Conservation (phyloP, 306 rosid genomes). For the Sechiopsis laciniata region DNA sequence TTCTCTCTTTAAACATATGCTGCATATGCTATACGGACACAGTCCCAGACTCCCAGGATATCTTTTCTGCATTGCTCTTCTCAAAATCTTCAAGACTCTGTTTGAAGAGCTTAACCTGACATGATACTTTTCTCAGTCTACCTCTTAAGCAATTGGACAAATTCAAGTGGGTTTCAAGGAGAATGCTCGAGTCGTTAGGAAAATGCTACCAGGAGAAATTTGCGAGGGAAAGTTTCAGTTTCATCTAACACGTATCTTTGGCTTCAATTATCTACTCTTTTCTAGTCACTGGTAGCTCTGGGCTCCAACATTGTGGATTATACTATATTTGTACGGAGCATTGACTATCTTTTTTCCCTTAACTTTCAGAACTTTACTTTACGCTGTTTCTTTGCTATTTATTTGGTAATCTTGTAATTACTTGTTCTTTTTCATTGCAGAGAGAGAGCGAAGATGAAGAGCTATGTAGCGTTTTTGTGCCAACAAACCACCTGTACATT, state of each 20-base stretch:
- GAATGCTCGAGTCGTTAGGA: background rate
- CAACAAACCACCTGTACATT: conserved; percentile 78
- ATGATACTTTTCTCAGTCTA: background rate
- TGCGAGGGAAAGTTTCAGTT: background rate
- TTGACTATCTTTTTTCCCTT: conserved; percentile 1
- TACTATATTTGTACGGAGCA: background rate
- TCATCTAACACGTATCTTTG: background rate
- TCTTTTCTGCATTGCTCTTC: background rate
- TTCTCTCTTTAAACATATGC: too few species aligned
- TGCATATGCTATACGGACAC: too few species aligned
- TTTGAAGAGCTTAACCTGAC: conserved; percentile 4
- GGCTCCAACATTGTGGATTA: background rate
- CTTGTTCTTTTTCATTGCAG: conserved; percentile 32
- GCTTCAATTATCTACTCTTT: conserved; percentile 3
- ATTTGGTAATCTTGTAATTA: conserved; percentile 4
- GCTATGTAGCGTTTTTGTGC: conserved; percentile 84
- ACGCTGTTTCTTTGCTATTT: background rate
- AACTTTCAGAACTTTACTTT: background rate
- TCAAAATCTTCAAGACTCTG: background rate
- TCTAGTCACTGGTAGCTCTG: background rate
- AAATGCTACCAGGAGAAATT: background rate
- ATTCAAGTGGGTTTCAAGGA: background rate
- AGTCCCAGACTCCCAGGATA: background rate
- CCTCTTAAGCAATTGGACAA: background rate
- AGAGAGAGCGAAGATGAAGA: conserved; percentile 78